These are phyloP conservation scores for Amylocystis lapponica DNA, from an alignment of 768 basidiomycete genomes.

Conservation along the genomic window DNA sequence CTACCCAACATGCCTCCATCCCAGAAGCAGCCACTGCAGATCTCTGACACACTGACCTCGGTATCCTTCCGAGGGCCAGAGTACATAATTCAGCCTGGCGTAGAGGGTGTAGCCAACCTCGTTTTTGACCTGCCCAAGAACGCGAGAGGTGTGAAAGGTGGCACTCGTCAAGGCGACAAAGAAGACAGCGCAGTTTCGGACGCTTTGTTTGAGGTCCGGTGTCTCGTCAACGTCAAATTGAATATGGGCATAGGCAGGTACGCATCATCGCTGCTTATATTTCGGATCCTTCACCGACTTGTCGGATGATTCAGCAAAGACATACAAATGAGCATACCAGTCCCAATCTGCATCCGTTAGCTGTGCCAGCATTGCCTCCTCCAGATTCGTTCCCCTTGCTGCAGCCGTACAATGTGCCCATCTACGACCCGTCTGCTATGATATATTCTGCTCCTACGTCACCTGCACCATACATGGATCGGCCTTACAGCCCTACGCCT, in stretches of 20 bases:
- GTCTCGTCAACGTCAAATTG: slow-evolving; percentile 55
- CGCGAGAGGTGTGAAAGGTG: slow-evolving; percentile 62
- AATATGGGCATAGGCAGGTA: slow-evolving; percentile 74
- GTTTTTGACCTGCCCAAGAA: slow-evolving; percentile 73
- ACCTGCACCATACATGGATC: slow-evolving; percentile 20
- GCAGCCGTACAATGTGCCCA: slow-evolving; percentile 7
- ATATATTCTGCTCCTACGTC: slow-evolving; percentile 13
- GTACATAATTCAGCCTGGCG: slow-evolving; percentile 67
- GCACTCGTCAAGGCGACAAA: slow-evolving; percentile 50
- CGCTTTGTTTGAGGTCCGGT: slow-evolving; percentile 64
- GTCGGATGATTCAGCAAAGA: slow-evolving; percentile 52
- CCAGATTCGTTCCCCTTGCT: slow-evolving; percentile 19
- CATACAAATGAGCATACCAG: slow-evolving; percentile 56
- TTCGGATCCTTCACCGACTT: slow-evolving; percentile 2
- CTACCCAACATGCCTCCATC: slow-evolving; percentile 38
- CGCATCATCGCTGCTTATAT: slow-evolving; percentile 13
- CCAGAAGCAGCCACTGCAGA: slow-evolving; percentile 46
- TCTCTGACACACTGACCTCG: slow-evolving; percentile 62
- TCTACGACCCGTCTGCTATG: slow-evolving; percentile 12
- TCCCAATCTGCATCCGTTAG: slow-evolving; percentile 62
- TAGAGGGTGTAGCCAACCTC: slow-evolving; percentile 73
- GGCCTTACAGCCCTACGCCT: slow-evolving; percentile 28
- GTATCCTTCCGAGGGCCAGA: slow-evolving; percentile 72
- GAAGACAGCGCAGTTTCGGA: slow-evolving; percentile 30
- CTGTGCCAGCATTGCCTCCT: slow-evolving; percentile 37